Conservation (phyloP, 108 stramenopile genomes). For the Aurantiochytrium sp. region DNA sequence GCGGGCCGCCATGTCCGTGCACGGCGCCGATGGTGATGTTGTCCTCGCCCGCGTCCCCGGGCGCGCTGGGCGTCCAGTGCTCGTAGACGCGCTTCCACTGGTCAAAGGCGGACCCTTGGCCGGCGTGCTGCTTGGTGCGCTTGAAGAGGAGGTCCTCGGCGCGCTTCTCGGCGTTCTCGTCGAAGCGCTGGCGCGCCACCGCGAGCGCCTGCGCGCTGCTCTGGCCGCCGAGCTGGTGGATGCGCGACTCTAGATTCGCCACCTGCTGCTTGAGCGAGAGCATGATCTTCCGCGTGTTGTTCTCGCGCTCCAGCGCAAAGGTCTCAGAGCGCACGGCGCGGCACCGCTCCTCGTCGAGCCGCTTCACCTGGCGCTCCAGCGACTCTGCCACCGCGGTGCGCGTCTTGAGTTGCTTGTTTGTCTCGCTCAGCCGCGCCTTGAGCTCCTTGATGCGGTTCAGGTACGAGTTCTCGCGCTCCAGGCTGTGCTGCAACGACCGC, state of each 20-base stretch:
- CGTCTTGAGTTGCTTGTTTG: background rate
- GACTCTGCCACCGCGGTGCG: background rate
- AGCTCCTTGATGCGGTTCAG: background rate
- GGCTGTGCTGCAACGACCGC: background rate
- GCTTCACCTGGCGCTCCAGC: background rate
- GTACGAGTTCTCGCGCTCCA: background rate
- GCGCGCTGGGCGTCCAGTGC: background rate
- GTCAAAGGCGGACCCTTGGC: background rate
- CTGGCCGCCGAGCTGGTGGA: background rate
- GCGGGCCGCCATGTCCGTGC: background rate
- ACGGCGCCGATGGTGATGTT: background rate
- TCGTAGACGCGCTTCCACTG: background rate
- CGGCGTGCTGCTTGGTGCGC: background rate
- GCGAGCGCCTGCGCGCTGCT: background rate
- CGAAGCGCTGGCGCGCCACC: background rate
- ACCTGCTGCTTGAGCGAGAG: conserved; percentile 1
- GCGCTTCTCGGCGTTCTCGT: background rate
- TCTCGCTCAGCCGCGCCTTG: background rate
- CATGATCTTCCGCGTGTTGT: background rate
- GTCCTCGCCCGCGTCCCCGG: background rate
- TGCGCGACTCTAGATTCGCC: background rate
- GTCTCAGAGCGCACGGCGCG: conserved; percentile 18
- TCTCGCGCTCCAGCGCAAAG: background rate
- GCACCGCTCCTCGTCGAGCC: background rate
- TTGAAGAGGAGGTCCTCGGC: background rate